Conservation (phyloP, 2,329 filamentous ascomycete genomes). For the Aspergillus luchuensis region DNA sequence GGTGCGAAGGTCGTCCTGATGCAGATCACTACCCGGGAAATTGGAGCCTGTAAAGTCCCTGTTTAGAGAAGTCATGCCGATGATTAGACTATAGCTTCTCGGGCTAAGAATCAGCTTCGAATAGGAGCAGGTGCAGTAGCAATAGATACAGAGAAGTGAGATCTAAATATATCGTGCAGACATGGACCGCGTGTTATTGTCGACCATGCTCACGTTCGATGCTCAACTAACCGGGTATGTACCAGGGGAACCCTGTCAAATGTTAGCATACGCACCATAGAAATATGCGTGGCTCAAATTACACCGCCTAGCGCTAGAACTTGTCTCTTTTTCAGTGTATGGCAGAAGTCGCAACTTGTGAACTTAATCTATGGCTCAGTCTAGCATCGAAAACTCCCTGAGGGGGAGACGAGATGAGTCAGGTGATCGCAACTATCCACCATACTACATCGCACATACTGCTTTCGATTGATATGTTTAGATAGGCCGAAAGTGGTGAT, state of each 20-base stretch:
- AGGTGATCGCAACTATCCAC: too few relatives aligned
- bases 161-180: neutral
- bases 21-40: neutral
- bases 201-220: neutral
- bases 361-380: neutral
- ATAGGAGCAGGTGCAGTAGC: neutral
- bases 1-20: neutral
- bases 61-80: neutral
- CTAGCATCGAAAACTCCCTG: neutral
- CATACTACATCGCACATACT: too few relatives aligned
- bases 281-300: neutral
- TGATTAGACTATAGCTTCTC: neutral
- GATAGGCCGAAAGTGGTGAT: too few relatives aligned
- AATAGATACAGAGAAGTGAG: too few relatives aligned
- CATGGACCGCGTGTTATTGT: neutral
- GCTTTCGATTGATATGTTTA: too few relatives aligned
- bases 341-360: neutral
- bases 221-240: neutral
- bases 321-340: neutral
- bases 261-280: neutral
- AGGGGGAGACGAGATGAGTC: too few relatives aligned
- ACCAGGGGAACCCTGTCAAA: neutral
- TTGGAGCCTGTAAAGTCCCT: neutral
- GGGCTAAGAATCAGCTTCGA: neutral
- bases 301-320: neutral